Conservation (phyloP, 345 rosid species). For the Gossypium anomalum region DNA sequence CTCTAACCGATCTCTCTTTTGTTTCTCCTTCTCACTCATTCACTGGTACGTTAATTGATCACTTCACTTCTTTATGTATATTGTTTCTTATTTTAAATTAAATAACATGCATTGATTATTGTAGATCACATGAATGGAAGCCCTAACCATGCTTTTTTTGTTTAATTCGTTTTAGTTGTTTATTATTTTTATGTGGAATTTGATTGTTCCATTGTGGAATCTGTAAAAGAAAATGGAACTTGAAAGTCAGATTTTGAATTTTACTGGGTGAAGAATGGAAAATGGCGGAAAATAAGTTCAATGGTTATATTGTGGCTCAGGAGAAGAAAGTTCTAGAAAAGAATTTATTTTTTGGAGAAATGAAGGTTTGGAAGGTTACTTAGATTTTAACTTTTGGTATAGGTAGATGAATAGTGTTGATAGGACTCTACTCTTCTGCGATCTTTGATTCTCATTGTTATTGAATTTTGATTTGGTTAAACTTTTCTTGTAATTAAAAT, state of each 20-base stretch:
- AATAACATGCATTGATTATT: constrained; percentile 8
- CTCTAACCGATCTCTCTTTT: constrained; percentile 25
- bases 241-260: background rate
- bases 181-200: constrained; percentile 9
- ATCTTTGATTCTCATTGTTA: background rate
- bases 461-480: background rate
- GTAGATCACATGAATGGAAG: constrained; percentile 19
- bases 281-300: constrained; percentile 1
- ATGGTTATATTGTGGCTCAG: constrained; percentile 3
- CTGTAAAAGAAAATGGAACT: background rate
- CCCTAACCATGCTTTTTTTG: background rate
- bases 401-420: background rate
- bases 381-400: background rate
- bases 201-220: constrained; percentile 8
- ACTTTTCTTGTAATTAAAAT: background rate
- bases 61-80: constrained; percentile 12
- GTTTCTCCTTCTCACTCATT: constrained; percentile 25
- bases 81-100: constrained; percentile 1
- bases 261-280: background rate
- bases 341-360: background rate
- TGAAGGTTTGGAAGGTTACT: background rate
- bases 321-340: background rate
- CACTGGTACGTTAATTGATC: constrained; percentile 37
- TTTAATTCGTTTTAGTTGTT: background rate
- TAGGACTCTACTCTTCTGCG: background rate